Evolutionary conservation across 2,329 filamentous ascomycete species (phyloP).

Genomic region (Xylariaceae sp.): DNA sequence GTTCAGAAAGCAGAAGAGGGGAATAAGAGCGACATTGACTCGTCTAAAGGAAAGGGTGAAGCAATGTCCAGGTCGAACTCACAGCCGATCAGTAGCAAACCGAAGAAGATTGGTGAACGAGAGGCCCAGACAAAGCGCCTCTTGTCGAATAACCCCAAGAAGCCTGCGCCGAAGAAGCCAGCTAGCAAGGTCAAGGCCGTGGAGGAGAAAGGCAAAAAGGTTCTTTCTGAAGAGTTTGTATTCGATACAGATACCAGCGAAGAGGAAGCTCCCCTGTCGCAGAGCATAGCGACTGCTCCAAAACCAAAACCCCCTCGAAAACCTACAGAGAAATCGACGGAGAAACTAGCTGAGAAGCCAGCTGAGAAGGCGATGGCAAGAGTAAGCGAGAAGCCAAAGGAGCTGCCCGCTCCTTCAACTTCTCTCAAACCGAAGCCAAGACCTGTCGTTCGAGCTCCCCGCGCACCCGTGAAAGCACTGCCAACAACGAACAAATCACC

Average conservation of each 20-base stretch:
- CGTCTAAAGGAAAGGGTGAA: constrained; percentile 49
- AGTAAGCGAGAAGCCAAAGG: constrained; percentile 37
- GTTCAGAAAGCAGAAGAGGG: constrained; percentile 58
- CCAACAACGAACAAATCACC: constrained; percentile 43
- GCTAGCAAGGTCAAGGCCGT: constrained; percentile 52
- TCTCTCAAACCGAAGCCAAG: constrained; percentile 45
- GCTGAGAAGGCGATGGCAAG: constrained; percentile 30
- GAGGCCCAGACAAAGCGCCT: constrained; percentile 65
- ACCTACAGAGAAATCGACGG: constrained; percentile 23
- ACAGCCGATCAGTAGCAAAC: constrained; percentile 56
- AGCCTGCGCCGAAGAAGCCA: constrained; percentile 50
- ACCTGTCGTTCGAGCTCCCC: constrained; percentile 40
- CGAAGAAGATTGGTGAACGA: constrained; percentile 63
- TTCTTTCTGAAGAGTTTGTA: constrained; percentile 63
- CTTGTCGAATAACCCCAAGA: constrained; percentile 52
- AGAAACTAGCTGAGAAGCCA: constrained; percentile 27
- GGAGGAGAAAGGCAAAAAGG: constrained; percentile 50
- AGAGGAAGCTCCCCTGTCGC: constrained; percentile 54
- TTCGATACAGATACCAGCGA: constrained; percentile 63
- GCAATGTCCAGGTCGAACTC: constrained; percentile 58
- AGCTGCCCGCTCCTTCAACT: constrained; percentile 30
- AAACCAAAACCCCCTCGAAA: constrained; percentile 43
- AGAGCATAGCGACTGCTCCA: constrained; percentile 40
- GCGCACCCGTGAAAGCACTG: constrained; percentile 39
- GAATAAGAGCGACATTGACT: constrained; percentile 50